Evolutionary conservation across 2,329 filamentous ascomycete species (phyloP).

Genomic region (Pestalotiopsis sp.): DNA sequence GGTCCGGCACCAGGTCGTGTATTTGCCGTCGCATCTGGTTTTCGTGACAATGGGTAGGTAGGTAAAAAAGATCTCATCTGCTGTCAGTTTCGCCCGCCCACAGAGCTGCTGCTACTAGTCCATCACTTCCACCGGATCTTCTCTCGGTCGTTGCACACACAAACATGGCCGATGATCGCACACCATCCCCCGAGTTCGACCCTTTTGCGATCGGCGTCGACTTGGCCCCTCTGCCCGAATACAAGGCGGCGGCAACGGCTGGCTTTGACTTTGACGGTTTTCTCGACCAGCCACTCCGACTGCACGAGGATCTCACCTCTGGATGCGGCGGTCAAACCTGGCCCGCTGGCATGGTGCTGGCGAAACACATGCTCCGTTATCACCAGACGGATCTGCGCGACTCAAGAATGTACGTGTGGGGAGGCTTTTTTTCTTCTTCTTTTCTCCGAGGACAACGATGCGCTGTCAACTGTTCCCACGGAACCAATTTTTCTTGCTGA

Average conservation of each 20-base stretch:
- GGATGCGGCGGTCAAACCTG: conserved; percentile 94
- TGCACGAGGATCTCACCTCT: conserved; percentile 83
- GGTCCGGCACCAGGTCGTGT: not conserved
- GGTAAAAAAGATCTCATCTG: not conserved
- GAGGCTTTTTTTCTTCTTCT: not conserved
- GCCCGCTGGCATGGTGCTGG: conserved; percentile 89
- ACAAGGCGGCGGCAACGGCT: conserved; percentile 57
- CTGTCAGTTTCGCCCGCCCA: not conserved
- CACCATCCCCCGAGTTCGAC: conserved; percentile 52
- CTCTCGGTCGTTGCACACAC: not conserved
- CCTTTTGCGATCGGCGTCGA: conserved; percentile 56
- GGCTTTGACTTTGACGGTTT: conserved; percentile 72
- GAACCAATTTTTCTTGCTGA: conserved; percentile 2
- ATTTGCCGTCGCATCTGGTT: not conserved
- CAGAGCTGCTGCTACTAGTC: not conserved
- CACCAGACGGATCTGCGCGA: conserved; percentile 64
- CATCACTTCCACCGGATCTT: not conserved
- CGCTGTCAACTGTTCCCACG: not conserved
- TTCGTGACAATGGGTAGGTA: not conserved
- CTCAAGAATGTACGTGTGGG: conserved; percentile 70
- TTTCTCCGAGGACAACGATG: not conserved
- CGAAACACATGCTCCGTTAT: conserved; percentile 81
- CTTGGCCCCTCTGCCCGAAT: conserved; percentile 60
- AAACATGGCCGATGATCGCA: conserved; percentile 17
- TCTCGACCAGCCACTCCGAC: conserved; percentile 67